phyloP scores from a whole-genome alignment of 495 filamentous ascomycete genomes.

The Schizothecium vesticola region DNA sequence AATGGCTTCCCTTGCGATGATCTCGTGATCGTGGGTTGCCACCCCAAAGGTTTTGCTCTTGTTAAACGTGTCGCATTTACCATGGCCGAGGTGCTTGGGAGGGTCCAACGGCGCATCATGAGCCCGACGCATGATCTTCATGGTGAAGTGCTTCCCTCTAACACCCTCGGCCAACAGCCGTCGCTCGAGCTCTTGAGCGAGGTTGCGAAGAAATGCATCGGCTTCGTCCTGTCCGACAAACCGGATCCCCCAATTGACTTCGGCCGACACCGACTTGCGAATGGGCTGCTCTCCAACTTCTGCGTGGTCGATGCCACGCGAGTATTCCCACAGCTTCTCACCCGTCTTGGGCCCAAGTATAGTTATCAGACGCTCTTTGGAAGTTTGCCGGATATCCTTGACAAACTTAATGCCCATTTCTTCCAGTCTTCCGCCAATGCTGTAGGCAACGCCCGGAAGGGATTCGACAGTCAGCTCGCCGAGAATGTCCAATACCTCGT shows the following conservation, averaged over 20 bases:
- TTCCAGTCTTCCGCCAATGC: constrained; percentile 75
- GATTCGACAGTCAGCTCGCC: constrained; percentile 68
- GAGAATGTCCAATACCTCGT: constrained; percentile 71
- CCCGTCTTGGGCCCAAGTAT: constrained; percentile 87
- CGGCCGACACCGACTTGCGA: constrained; percentile 88
- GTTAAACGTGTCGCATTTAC: constrained; percentile 88
- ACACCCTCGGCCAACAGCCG: constrained; percentile 75
- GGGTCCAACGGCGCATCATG: constrained; percentile 85
- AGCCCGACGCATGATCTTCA: constrained; percentile 88
- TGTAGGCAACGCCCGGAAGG: constrained; percentile 84
- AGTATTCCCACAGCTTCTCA: constrained; percentile 83
- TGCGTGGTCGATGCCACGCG: constrained; percentile 77
- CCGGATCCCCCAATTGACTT: constrained; percentile 97
- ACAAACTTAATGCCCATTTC: constrained; percentile 80
- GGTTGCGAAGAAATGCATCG: constrained; percentile 77
- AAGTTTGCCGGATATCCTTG: constrained; percentile 68
- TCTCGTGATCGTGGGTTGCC: constrained; percentile 65
- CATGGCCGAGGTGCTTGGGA: constrained; percentile 90
- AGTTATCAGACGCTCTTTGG: constrained; percentile 67
- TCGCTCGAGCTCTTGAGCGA: constrained; percentile 77
- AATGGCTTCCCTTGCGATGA: constrained; percentile 73
- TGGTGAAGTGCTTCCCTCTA: constrained; percentile 78
- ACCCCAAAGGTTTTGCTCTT: constrained; percentile 79
- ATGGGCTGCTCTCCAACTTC: constrained; percentile 78
- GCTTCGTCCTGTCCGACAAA: constrained; percentile 86